These are phyloP conservation scores for Dioscorea alata DNA, from an alignment of 106 monocot genomes.

Conservation along the genomic window DNA sequence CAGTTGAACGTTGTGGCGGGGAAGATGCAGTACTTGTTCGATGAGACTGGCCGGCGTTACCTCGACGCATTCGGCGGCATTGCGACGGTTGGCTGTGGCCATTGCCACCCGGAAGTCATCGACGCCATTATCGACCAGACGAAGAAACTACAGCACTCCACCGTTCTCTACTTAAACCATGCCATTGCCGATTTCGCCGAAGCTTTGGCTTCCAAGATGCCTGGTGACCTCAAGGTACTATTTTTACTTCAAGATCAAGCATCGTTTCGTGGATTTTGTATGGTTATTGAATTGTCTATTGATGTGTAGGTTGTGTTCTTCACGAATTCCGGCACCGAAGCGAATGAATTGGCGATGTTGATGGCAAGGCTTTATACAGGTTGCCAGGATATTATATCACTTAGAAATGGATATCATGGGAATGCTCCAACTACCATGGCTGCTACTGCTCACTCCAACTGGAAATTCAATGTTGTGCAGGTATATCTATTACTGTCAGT, in stretches of 20 bases:
- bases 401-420: constrained; percentile 95
- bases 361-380: constrained; percentile 82
- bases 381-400: constrained; percentile 76
- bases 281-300: too few relatives aligned
- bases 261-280: neutral
- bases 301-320: constrained; percentile 77
- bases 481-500: too few relatives aligned
- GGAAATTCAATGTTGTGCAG: constrained; percentile 95
- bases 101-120: constrained; percentile 82
- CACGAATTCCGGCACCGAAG: constrained; percentile 97
- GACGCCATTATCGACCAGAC: constrained; percentile 64
- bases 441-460: constrained; percentile 71
- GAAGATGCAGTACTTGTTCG: constrained; percentile 91
- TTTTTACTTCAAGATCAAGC: too few relatives aligned
- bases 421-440: constrained; percentile 96
- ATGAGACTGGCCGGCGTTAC: constrained; percentile 81
- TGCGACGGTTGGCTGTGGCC: constrained; percentile 88
- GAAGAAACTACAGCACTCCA: constrained; percentile 74
- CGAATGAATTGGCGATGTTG: constrained; percentile 93
- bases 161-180: constrained; percentile 79
- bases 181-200: constrained; percentile 91
- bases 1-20: constrained; percentile 92
- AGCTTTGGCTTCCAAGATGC: constrained; percentile 71
- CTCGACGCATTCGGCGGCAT: constrained; percentile 93
- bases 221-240: constrained; percentile 81